These are phyloP conservation scores for Persicaria maculosa DNA, from an alignment of 148 eudicot species.

Conservation along the genomic window DNA sequence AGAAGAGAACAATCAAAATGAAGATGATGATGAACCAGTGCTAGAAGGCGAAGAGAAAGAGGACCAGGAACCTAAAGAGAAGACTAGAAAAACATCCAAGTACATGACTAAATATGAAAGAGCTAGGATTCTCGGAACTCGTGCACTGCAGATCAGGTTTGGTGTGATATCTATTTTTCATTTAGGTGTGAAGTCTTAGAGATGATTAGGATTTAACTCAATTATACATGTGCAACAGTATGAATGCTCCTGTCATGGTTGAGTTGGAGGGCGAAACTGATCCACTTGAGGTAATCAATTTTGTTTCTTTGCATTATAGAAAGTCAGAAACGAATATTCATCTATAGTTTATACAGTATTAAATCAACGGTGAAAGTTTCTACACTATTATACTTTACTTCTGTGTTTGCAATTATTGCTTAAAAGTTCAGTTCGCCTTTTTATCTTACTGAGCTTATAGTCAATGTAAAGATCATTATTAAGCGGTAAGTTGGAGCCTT, in stretches of 20 bases:
- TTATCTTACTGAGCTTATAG: no score
- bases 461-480: no score
- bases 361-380: no score
- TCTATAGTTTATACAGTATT: no score
- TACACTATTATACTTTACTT: no score
- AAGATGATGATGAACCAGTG: constrained; percentile 39
- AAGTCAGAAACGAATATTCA: no score
- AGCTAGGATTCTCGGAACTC: constrained; percentile 56
- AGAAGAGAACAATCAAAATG: constrained; percentile 30
- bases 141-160: constrained; percentile 60
- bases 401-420: no score
- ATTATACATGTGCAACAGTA: constrained; percentile 25
- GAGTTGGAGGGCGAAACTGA: constrained; percentile 63
- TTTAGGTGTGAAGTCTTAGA: not conserved
- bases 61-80: constrained; percentile 28
- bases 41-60: constrained; percentile 40
- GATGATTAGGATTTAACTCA: not conserved
- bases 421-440: no score
- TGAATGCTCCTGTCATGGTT: constrained; percentile 74
- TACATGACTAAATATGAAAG: constrained; percentile 57
- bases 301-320: not conserved
- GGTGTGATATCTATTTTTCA: not conserved
- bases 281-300: constrained; percentile 46
- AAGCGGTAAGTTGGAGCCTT: no score
- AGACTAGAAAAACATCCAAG: constrained; percentile 50